Percentiles rank a stretch among this genome's conserved stretches.
These are phyloP conservation scores for Chrysochromulina parva DNA, from an alignment of 78 protist genomes.

Conservation along the genomic window DNA sequence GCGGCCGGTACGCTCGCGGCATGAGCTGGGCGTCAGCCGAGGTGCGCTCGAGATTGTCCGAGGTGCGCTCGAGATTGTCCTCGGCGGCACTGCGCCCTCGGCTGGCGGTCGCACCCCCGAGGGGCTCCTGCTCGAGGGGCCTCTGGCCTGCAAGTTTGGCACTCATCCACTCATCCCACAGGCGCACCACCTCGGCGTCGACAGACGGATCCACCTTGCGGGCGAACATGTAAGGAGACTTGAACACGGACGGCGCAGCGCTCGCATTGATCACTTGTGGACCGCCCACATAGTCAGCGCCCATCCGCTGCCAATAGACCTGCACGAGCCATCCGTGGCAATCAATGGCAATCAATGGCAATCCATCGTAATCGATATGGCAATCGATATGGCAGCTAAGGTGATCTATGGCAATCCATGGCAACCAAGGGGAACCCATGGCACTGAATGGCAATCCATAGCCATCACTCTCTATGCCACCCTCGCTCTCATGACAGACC, in stretches of 20 bases:
- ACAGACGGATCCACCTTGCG: not conserved
- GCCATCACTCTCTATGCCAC: no score
- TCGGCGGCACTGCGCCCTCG: no score
- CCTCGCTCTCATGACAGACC: no score
- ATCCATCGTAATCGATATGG: no score
- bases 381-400: no score
- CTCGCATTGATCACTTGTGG: not conserved
- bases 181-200: not conserved
- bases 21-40: no score
- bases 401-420: no score
- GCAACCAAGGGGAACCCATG: no score
- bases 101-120: not conserved
- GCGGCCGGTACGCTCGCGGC: not conserved
- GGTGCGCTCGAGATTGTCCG: not conserved
- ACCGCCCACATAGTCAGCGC: not conserved
- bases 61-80: no score
- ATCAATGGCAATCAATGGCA: no score
- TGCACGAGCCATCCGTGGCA: no score
- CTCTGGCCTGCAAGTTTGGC: not conserved
- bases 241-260: not conserved
- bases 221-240: not conserved
- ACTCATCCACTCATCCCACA: slow-evolving; percentile 3
- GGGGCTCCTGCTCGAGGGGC: not conserved
- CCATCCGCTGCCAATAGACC: not conserved
- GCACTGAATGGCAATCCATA: no score